A percentile compares a stretch with the other conserved stretches of the same genome.
Conservation (phyloP, 768 basidiomycete genomes). For the Austroboletus eburneus region DNA sequence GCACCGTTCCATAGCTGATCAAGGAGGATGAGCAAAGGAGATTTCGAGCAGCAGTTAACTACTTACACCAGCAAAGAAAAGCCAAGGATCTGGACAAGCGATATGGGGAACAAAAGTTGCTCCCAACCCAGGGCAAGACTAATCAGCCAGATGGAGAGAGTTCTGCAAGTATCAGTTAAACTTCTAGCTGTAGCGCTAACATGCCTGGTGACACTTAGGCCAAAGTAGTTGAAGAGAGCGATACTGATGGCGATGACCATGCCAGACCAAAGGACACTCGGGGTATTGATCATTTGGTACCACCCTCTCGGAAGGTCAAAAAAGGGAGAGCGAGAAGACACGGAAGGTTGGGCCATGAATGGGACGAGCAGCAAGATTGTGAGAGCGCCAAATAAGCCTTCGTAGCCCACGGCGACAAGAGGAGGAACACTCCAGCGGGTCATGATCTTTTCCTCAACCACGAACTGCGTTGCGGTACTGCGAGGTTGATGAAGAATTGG, state of each 20-base stretch:
- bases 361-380: constrained; percentile 80
- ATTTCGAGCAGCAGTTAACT: constrained; percentile 5
- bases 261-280: constrained; percentile 62
- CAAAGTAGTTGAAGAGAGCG: constrained; percentile 84
- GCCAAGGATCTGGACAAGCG: constrained; percentile 75
- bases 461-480: constrained; percentile 89
- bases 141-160: constrained; percentile 93
- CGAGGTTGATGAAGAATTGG: constrained; percentile 2
- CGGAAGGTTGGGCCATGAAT: constrained; percentile 65
- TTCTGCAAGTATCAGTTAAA: constrained; percentile 92
- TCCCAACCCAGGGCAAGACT: constrained; percentile 92
- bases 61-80: constrained; percentile 89
- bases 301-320: constrained; percentile 91
- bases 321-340: constrained; percentile 60
- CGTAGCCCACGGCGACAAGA: constrained; percentile 88
- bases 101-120: constrained; percentile 73
- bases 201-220: constrained; percentile 86
- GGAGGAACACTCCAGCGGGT: constrained; percentile 80
- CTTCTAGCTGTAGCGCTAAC: constrained; percentile 91
- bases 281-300: constrained; percentile 80
- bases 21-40: constrained; percentile 8
- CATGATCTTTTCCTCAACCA: constrained; percentile 97
- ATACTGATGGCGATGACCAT: constrained; percentile 75
- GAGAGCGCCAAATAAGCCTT: constrained; percentile 86
- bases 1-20: constrained; percentile 78